Evolutionary conservation across 495 filamentous ascomycete species (phyloP).

Genomic region (Talaromyces wortmannii): DNA sequence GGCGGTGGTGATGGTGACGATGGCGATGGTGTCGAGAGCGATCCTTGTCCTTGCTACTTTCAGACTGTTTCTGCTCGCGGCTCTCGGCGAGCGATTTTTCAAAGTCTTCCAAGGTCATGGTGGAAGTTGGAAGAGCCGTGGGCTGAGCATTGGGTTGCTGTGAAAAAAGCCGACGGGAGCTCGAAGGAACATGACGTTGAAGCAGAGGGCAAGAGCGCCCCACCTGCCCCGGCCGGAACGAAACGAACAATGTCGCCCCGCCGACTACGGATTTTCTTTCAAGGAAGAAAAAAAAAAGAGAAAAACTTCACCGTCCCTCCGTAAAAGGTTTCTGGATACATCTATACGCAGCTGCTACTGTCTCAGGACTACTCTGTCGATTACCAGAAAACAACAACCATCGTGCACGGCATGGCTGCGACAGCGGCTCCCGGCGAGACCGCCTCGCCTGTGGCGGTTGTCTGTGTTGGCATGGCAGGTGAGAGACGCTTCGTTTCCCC

Average conservation of each 20-base stretch:
- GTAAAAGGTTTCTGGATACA: too few relatives aligned
- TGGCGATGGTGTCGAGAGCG: slow-evolving; percentile 25
- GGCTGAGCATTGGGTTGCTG: not conserved
- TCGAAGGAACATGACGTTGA: not conserved
- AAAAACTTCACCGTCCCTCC: too few relatives aligned
- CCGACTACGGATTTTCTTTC: not conserved
- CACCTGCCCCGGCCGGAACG: not conserved
- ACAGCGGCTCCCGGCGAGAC: not conserved
- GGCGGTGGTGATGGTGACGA: slow-evolving; percentile 33
- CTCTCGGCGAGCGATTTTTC: slow-evolving; percentile 42
- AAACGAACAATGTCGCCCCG: not conserved
- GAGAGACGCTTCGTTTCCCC: slow-evolving; percentile 4
- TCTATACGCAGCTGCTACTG: too few relatives aligned
- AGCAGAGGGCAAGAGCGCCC: not conserved
- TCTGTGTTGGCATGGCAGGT: slow-evolving; percentile 97
- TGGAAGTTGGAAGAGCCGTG: not conserved
- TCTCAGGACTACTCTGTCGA: too few relatives aligned
- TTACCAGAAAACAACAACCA: not conserved
- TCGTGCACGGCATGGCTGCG: not conserved
- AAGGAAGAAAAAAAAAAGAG: too few relatives aligned
- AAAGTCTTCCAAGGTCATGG: slow-evolving; percentile 49
- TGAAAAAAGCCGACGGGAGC: not conserved
- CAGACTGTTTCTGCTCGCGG: slow-evolving; percentile 26
- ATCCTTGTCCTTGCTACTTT: slow-evolving; percentile 30
- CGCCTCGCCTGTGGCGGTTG: slow-evolving; percentile 60